These are phyloP conservation scores for Extremus antarcticus DNA, from an alignment of 495 filamentous ascomycete species.

Conservation along the genomic window DNA sequence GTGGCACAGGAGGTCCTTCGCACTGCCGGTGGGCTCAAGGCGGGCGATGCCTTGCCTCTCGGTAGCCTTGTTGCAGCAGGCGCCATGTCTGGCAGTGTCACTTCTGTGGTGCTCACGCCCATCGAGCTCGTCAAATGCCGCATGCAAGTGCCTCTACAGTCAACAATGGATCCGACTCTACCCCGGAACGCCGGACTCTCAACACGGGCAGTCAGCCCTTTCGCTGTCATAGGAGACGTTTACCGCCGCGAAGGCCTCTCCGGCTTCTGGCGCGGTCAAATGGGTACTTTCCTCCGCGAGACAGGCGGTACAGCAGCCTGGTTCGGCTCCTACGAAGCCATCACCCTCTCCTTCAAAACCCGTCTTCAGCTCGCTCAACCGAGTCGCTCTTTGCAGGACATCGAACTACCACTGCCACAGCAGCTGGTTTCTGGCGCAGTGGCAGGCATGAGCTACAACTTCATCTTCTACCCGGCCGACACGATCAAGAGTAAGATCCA, in stretches of 20 bases:
- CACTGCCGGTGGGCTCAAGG: slow-evolving; percentile 43
- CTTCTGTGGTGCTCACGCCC: slow-evolving; percentile 80
- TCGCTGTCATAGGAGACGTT: slow-evolving; percentile 59
- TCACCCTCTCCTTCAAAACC: slow-evolving; percentile 48
- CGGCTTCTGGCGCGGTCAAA: slow-evolving; percentile 92
- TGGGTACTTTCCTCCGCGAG: slow-evolving; percentile 88
- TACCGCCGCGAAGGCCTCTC: slow-evolving; percentile 67
- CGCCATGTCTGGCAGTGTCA: slow-evolving; percentile 78
- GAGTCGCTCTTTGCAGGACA: slow-evolving; percentile 4
- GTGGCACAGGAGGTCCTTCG: slow-evolving; percentile 34
- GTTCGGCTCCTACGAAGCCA: slow-evolving; percentile 89
- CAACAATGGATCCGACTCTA: slow-evolving; percentile 16
- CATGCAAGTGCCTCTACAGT: slow-evolving; percentile 65
- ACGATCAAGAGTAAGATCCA: slow-evolving; percentile 96
- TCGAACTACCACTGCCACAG: slow-evolving; percentile 49
- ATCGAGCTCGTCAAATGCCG: slow-evolving; percentile 98
- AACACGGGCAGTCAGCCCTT: slow-evolving; percentile 22
- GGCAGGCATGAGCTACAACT: slow-evolving; percentile 90
- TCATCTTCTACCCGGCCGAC: slow-evolving; percentile 91
- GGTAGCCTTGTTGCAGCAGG: slow-evolving; percentile 63
- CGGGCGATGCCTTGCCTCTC: slow-evolving; percentile 50
- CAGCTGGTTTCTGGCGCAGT: slow-evolving; percentile 81
- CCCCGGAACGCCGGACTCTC: slow-evolving; percentile 25
- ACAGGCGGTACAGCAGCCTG: slow-evolving; percentile 87
- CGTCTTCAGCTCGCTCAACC: background rate